A percentile compares a stretch with the other conserved stretches of the same genome.
Conservation (phyloP, 257 asterid species). For the Cruciata laevipes region DNA sequence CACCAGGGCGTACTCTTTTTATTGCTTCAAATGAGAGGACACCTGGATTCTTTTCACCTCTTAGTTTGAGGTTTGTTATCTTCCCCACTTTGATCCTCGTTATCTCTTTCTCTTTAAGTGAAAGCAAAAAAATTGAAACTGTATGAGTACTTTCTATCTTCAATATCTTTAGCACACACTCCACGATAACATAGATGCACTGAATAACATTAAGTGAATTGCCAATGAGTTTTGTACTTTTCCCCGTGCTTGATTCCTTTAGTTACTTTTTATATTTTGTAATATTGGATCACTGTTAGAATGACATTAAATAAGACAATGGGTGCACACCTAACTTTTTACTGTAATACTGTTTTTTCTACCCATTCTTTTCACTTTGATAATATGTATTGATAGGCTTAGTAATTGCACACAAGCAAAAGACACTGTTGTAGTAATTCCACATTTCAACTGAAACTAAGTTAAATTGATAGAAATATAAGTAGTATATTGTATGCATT, state of each 20-base stretch:
- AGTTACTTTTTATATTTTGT: background rate
- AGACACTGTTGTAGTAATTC: background rate
- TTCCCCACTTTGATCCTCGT: background rate
- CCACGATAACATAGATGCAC: background rate
- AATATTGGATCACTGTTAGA: background rate
- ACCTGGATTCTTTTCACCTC: conserved; percentile 76
- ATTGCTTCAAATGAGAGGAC: conserved; percentile 90
- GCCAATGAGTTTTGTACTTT: background rate
- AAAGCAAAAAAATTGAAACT: background rate
- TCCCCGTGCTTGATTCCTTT: background rate
- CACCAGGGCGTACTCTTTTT: conserved; percentile 70
- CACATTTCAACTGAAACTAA: background rate
- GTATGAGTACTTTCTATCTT: background rate
- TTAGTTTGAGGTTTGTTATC: conserved; percentile 46
- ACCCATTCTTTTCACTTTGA: background rate
- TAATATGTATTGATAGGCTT: background rate
- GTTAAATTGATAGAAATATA: background rate
- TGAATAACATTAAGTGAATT: background rate
- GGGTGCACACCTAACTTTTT: too few relatives aligned
- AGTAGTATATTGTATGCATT: background rate
- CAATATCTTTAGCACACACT: background rate
- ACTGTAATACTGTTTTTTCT: background rate
- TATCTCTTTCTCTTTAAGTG: background rate
- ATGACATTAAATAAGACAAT: too few relatives aligned
- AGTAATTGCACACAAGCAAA: background rate